Evolutionary conservation across 805 yeast species (phyloP).

Genomic region (Lachancea kluyveri): DNA sequence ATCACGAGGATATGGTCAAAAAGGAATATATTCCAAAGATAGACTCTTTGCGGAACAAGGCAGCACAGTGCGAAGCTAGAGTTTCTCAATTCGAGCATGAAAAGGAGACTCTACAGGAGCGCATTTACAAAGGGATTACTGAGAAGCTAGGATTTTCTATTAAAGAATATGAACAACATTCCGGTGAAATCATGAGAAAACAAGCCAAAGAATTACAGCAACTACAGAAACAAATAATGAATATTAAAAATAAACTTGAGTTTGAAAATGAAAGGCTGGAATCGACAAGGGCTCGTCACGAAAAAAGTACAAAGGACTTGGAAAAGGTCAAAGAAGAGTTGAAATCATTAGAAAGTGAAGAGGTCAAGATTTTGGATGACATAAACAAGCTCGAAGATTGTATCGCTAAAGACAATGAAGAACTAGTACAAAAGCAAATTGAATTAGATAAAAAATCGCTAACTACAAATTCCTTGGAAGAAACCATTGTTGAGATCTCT

Average conservation of each 20-base stretch:
- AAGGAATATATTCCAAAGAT: conserved; percentile 27
- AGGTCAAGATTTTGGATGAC: conserved; percentile 26
- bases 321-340: conserved; percentile 33
- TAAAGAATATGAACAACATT: conserved; percentile 62
- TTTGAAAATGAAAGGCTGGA: conserved; percentile 58
- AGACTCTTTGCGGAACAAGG: conserved; percentile 18
- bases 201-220: conserved; percentile 58
- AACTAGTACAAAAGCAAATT: conserved; percentile 31
- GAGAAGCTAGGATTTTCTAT: conserved; percentile 48
- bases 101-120: conserved; percentile 35
- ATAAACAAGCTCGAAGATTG: conserved; percentile 38
- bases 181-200: conserved; percentile 51
- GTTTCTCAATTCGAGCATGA: conserved; percentile 25
- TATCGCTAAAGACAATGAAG: conserved; percentile 33
- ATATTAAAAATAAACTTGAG: conserved; percentile 51
- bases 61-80: conserved; percentile 17
- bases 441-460: conserved; percentile 28
- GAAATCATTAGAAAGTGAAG: conserved; percentile 29
- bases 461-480: conserved; percentile 41
- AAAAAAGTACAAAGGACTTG: conserved; percentile 35
- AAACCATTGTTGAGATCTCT: conserved; percentile 35
- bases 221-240: conserved; percentile 53
- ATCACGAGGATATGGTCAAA: conserved; percentile 34
- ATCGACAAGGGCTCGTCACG: conserved; percentile 45
- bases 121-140: conserved; percentile 51